Evolutionary conservation across 148 eudicot species (phyloP).

Genomic region (Cornus florida): DNA sequence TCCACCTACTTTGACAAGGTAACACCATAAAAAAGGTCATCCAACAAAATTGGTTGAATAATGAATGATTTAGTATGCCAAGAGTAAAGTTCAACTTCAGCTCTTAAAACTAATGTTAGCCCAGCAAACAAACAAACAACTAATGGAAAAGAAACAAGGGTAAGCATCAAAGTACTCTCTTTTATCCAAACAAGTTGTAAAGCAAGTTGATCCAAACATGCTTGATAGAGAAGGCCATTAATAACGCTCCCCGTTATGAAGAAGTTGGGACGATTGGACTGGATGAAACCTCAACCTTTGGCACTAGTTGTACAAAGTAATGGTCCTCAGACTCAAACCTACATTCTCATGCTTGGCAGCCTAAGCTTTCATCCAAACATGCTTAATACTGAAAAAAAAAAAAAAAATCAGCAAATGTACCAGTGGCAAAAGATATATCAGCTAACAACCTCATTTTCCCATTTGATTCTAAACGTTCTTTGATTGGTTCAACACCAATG

Average conservation of each 20-base stretch:
- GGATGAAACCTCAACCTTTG: neutral
- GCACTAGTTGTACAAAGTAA: too few relatives aligned
- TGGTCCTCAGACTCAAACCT: too few relatives aligned
- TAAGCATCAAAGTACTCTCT: conserved; percentile 6
- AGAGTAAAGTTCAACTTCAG: conserved; percentile 1
- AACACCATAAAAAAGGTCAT: neutral
- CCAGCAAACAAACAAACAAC: neutral
- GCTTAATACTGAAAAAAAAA: neutral
- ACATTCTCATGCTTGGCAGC: conserved; percentile 5
- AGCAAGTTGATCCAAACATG: neutral
- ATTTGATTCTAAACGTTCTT: neutral
- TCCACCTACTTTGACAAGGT: neutral
- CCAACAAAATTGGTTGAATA: neutral
- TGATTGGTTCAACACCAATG: conserved; percentile 1
- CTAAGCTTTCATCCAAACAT: neutral
- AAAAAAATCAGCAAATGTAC: neutral
- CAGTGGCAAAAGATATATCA: conserved; percentile 4
- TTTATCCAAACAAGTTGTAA: neutral
- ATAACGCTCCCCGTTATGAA: too few relatives aligned
- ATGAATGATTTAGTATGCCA: conserved; percentile 1
- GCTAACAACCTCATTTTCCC: neutral
- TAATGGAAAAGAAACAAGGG: neutral
- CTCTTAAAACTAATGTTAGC: neutral
- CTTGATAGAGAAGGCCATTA: neutral
- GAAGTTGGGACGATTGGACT: too few relatives aligned